A percentile compares a stretch with the other conserved stretches of the same genome.
phyloP scores from a whole-genome alignment of 129 eudicot species.

The Flaveria ramosissima region DNA sequence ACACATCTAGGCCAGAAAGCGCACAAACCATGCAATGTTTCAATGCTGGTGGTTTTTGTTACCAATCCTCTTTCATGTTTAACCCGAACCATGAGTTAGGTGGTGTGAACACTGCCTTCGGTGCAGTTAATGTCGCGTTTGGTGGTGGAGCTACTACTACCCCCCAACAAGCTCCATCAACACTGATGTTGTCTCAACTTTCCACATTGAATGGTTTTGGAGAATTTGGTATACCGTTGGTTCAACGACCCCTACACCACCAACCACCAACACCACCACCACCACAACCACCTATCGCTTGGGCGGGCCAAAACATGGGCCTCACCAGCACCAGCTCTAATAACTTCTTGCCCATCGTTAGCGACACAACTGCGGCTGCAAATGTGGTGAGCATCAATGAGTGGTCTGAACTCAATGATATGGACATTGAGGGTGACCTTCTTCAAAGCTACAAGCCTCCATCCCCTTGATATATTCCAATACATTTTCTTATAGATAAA shows the following conservation, averaged over 20 bases:
- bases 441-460: conserved; percentile 30
- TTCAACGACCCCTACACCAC: conserved; percentile 17
- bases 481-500: conserved; percentile 8
- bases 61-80: conserved; percentile 17
- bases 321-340: background rate
- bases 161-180: conserved; percentile 15
- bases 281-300: conserved; percentile 4
- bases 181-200: background rate
- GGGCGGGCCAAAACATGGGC: conserved; percentile 24
- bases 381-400: conserved; percentile 32
- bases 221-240: conserved; percentile 20
- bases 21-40: conserved; percentile 16
- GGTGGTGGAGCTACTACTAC: conserved; percentile 6
- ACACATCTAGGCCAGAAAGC: conserved; percentile 10
- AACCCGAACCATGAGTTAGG: conserved; percentile 2
- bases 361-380: conserved; percentile 11
- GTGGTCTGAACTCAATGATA: conserved; percentile 32
- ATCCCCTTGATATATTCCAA: conserved; percentile 27
- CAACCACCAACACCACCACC: conserved; percentile 7
- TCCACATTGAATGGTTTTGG: conserved; percentile 1
- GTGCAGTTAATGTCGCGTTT: conserved; percentile 14
- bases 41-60: conserved; percentile 16
- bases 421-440: conserved; percentile 29
- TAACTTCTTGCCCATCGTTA: background rate
- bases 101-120: conserved; percentile 23